Base-by-base conservation (phyloP, 345 rosid genomes). In the Bruguiera gymnorhiza region DNA sequence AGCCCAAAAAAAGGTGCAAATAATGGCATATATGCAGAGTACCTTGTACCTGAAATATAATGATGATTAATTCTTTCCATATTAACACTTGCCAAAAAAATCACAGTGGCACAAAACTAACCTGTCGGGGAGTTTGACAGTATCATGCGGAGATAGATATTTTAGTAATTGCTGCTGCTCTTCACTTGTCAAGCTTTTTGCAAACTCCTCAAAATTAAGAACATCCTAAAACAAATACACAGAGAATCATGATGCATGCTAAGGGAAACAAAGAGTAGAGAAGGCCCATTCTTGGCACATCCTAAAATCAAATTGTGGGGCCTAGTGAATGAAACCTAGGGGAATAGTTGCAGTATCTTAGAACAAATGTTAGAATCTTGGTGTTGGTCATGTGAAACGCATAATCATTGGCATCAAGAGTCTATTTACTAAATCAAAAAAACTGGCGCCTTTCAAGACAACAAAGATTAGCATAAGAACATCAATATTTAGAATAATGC, bases 111-210 rank as follows among this genome's bases (percentile, higher is more conserved):
- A 52, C 29, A 70, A 16, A 23, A 79, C 80, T 24, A 66, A 84
- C 98, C 95, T 91, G 65, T 89, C 88, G n/a, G 87, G 89, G 73
- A 80, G 76, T 73, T 78, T 78, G 66, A 71, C 73, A 61, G 83
- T 72, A 73, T 95, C 99, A 36, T 83, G 75, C 39, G 80, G 85
- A 74, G 97, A 89, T 65, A 95, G 86, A 78, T 86, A 81, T 68
- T 79, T 86, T 81, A 84, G 82, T 74, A 95, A 82, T 60, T 81
- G 89, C 78, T 80, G 87, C 85, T 89, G 97, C 79, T 95, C 99
- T 72, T 87, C 96, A 57, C 72, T 76, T 67, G 93, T 88, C 76
- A 91, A 83, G 75, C 77, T 80, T 78, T 78, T 79, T 48, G 68
- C 67, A 75, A 94, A 91, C 83, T 85, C 88, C 79, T 91, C 87